These are phyloP conservation scores for Fibroporia radiculosa DNA, from an alignment of 768 basidiomycete species.

Conservation along the genomic window DNA sequence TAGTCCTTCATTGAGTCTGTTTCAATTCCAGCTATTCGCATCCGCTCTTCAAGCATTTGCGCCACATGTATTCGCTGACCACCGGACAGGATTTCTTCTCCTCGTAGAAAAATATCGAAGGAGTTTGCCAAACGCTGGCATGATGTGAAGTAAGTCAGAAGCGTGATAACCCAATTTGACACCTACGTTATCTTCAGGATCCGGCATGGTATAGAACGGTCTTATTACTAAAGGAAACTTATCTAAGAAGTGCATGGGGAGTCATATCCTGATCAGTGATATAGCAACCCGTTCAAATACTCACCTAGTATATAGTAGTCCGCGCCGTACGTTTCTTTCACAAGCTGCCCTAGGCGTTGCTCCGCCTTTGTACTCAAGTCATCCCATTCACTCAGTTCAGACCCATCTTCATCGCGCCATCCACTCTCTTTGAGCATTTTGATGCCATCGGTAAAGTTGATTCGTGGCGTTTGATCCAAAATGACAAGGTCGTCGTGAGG, in stretches of 20 bases:
- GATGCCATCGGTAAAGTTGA: constrained; percentile 44
- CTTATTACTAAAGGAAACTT: constrained; percentile 94
- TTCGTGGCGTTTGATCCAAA: constrained; percentile 45
- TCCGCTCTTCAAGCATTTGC: constrained; percentile 69
- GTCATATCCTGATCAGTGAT: constrained; percentile 20
- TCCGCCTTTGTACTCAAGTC: constrained; percentile 88
- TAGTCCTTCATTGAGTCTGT: constrained; percentile 89
- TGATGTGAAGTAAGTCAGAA: background rate
- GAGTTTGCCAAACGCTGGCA: constrained; percentile 84
- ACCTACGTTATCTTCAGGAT: constrained; percentile 77
- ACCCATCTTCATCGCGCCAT: constrained; percentile 26
- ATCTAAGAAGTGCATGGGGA: too few species aligned
- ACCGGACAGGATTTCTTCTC: constrained; percentile 96
- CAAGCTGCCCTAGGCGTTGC: constrained; percentile 82
- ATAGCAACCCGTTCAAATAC: background rate
- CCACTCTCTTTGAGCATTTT: constrained; percentile 43
- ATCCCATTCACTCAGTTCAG: constrained; percentile 32
- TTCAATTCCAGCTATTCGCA: constrained; percentile 80
- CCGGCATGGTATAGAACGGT: constrained; percentile 99
- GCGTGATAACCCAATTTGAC: constrained; percentile 5
- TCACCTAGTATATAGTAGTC: constrained; percentile 86
- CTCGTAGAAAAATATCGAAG: constrained; percentile 99
- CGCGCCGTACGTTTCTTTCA: constrained; percentile 90
- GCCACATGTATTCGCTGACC: constrained; percentile 96
- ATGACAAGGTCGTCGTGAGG: constrained; percentile 47